Base-by-base conservation (phyloP, 495 filamentous ascomycete genomes). In the Hypoxylon crocopeplum region DNA sequence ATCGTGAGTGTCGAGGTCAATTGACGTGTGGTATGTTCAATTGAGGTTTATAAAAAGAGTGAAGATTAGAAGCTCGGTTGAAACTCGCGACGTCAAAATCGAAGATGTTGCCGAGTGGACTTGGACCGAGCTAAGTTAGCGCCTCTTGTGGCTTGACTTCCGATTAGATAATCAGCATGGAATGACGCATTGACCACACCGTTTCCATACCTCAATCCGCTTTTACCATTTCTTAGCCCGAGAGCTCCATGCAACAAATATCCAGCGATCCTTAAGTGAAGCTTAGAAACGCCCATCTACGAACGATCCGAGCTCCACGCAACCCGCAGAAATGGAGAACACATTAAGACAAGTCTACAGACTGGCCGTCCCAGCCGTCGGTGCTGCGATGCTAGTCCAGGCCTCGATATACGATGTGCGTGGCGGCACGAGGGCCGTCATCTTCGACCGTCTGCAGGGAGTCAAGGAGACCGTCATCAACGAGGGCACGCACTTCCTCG, bases 401-500 rank as follows among this genome's bases (percentile, higher is more conserved):
- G 81, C 87, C 59, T 90, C 91, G 56, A 82, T 99, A 59, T 99
- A 98, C 86, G 94, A 99, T 73, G 94, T 98, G 74, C 90, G 89
- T 73, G 94, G 93, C 66, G 94, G 94, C 56, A 86, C 87, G 34
- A 85, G 94, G 48, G 94, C 93, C 13, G 94, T 99, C 71, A 99
- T 99, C 79, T 99, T 99, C 86, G 95, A 99, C 79, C 79, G 94
- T 21, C 57, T 97, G 59, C 86, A 88, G 17, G 94, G 94, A 73
- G 94, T 99, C 53, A 90, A 94, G 78, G 93, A 98, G 69, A 78
- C 82, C 48, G 94, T 98, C 48, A 78, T 93, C 69, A 93, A 92
- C 74, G 94, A 99, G 77, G 94, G 94, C 73, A 99, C 94, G 34
- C 94, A 99, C 75, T 96, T 99, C 77, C 79, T 98, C 37, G 74